Conservation (phyloP, 2,329 filamentous ascomycete species). For the Cladosporium cucumerinum region DNA sequence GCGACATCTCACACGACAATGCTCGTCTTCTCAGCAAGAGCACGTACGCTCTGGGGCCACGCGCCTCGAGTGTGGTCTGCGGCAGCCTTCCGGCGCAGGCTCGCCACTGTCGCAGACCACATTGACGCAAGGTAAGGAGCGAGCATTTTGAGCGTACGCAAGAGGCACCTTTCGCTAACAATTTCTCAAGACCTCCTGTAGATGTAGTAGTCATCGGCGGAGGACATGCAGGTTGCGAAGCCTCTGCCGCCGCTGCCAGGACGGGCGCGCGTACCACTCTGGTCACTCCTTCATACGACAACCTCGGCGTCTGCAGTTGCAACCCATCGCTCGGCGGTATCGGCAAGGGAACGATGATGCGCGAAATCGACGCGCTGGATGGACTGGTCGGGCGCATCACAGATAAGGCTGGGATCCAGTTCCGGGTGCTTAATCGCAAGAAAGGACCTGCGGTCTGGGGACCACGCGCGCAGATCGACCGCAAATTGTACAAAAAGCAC, state of each 20-base stretch:
- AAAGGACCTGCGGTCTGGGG: conserved; percentile 98
- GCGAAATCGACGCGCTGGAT: conserved; percentile 92
- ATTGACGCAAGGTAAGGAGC: conserved; percentile 24
- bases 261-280: conserved; percentile 85
- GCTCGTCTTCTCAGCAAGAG: conserved; percentile 30
- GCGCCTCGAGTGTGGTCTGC: conserved; percentile 46
- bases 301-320: conserved; percentile 92
- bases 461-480: conserved; percentile 91
- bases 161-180: conserved; percentile 32
- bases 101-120: conserved; percentile 42
- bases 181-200: conserved; percentile 25
- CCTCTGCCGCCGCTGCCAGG: conserved; percentile 84
- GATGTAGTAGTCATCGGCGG: conserved; percentile 96
- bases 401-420: conserved; percentile 93
- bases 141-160: background rate
- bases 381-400: conserved; percentile 84
- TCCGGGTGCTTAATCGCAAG: conserved; percentile 78
- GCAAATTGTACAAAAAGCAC: conserved; percentile 79
- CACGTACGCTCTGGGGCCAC: conserved; percentile 46
- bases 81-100: conserved; percentile 33
- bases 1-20: conserved; percentile 13
- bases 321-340: conserved; percentile 98
- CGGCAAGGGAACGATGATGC: conserved; percentile 92
- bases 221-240: conserved; percentile 92
- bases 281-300: conserved; percentile 81